phyloP scores from a whole-genome alignment of 2,329 filamentous ascomycete species.

The Rhynchosporium secalis region DNA sequence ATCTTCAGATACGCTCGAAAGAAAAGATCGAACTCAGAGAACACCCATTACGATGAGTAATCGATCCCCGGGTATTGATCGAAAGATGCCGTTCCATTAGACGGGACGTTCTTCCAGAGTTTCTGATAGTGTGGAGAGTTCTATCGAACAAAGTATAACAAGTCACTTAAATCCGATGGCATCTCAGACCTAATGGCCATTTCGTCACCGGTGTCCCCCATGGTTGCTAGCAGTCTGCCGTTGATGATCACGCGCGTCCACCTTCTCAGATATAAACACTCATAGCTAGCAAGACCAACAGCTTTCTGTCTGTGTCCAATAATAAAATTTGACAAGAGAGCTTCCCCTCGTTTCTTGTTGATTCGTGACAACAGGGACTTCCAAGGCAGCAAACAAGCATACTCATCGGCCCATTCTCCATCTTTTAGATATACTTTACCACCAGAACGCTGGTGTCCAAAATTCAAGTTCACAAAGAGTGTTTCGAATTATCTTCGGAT shows the following conservation, averaged over 20 bases:
- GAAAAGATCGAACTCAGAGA: no score
- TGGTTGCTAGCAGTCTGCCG: background rate
- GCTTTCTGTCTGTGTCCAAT: no score
- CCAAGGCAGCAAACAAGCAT: no score
- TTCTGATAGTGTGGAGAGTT: slow-evolving; percentile 11
- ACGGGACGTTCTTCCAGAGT: slow-evolving; percentile 8
- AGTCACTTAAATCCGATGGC: slow-evolving; percentile 8
- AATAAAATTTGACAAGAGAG: no score
- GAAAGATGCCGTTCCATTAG: background rate
- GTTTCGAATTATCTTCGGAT: no score
- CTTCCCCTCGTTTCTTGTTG: no score
- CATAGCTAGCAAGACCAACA: background rate
- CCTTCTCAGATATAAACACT: background rate
- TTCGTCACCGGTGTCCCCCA: slow-evolving; percentile 1
- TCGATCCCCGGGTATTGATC: slow-evolving; percentile 7
- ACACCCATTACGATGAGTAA: background rate
- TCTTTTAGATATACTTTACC: no score
- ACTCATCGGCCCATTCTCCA: no score
- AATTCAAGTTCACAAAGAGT: no score
- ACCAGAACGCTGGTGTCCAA: no score
- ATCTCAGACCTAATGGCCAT: background rate
- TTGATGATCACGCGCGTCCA: background rate
- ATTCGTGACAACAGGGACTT: no score
- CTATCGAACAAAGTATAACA: background rate
- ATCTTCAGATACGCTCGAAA: no score